Base-by-base conservation (phyloP, 768 basidiomycete species). In the Russula sp. region DNA sequence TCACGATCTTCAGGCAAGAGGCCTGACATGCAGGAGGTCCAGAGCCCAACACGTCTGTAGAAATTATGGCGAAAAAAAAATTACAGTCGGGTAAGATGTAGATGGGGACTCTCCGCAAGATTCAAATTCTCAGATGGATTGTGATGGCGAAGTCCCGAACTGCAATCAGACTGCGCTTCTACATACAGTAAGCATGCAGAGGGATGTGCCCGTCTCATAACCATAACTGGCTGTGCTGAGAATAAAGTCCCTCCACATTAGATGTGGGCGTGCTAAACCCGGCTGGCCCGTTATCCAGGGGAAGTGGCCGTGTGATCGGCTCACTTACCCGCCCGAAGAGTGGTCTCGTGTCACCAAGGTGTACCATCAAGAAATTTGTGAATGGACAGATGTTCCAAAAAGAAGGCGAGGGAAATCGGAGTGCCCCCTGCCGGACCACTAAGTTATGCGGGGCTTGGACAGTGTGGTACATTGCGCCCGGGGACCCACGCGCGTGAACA, bases 281-380 rank as follows among this genome's bases (percentile, higher is more conserved):
- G 32, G 60, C 50, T 53, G 61, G 60, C 14, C 48, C 60, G 52
- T 56, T 56, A 64, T 64, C 48, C 54, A 64, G 61, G 54, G 25
- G 22, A 20, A 14, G 20, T 7, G 29, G 29, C 64, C 60, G 20
- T 43, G 45, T 36, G 64, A 62, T 63, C 50, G 61, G 64, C 61
- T 57, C 64, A 20, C 39, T 54, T 57, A 57, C 55, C 56, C n/a
- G n/a, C n/a, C 61, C 59, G 45, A 14, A 34, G 14, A 38, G 56
- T 54, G 56, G 43, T 62, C 64, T 63, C 64, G 64, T 65, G 64
- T 63, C 56, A 51, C 45, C 64, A 65, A 65, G 61, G 64, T 65
- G 63, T 65, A 34, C 29, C 55, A 41, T 58, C 36, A 16, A 39
- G 36, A 8, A 2, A 51, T 39, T 56, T 58, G 22, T 43, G 51